A percentile compares a stretch with the other conserved stretches of the same genome.
Conservation (phyloP, 495 filamentous ascomycete genomes). For the Haplographium delicatum region DNA sequence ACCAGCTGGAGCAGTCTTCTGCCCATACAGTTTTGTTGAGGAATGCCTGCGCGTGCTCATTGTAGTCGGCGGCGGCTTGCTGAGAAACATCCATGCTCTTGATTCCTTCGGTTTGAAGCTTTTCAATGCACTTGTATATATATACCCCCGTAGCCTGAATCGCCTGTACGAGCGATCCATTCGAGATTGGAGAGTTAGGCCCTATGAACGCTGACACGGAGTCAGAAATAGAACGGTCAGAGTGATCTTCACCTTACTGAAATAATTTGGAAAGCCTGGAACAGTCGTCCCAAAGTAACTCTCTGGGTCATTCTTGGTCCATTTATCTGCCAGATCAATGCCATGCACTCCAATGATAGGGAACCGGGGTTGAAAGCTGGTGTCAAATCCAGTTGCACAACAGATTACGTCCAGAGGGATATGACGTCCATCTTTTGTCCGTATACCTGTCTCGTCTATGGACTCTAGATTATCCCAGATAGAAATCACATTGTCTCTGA, state of each 20-base stretch:
- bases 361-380: conserved; percentile 43
- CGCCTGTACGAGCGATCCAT: conserved; percentile 4
- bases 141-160: background rate
- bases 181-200: background rate
- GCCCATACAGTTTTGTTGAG: conserved; percentile 54
- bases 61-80: background rate
- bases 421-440: conserved; percentile 32
- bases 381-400: conserved; percentile 52
- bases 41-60: conserved; percentile 55
- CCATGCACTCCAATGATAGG: conserved; percentile 40
- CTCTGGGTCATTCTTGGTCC: conserved; percentile 40
- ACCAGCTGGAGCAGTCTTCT: background rate
- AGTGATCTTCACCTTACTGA: too few species aligned
- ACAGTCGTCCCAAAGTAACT: conserved; percentile 44
- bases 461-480: conserved; percentile 44
- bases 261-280: conserved; percentile 28
- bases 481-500: conserved; percentile 43
- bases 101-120: conserved; percentile 20
- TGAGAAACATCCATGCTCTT: conserved; percentile 37
- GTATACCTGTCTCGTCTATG: conserved; percentile 39
- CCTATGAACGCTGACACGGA: too few species aligned
- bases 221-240: too few species aligned
- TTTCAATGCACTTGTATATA: conserved; percentile 30
- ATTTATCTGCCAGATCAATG: conserved; percentile 37
- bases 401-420: conserved; percentile 37